These are phyloP conservation scores for Blumeria graminis DNA, from an alignment of 2,329 filamentous ascomycete genomes.

Conservation along the genomic window DNA sequence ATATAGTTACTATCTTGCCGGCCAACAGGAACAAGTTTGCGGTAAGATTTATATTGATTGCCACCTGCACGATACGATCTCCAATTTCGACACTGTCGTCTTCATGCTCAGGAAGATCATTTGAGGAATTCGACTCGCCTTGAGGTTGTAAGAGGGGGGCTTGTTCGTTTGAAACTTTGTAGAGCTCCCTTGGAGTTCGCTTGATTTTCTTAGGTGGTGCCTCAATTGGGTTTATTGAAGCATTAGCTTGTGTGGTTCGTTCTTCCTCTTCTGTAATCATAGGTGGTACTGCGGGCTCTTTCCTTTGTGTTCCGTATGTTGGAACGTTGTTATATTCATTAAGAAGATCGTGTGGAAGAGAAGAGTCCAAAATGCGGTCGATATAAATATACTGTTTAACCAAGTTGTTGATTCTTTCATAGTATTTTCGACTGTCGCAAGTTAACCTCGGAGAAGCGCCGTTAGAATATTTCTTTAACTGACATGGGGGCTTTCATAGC, in stretches of 20 bases:
- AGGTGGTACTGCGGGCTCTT: slow-evolving; percentile 38
- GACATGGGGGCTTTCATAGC: slow-evolving; percentile 47
- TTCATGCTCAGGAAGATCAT: slow-evolving; percentile 40
- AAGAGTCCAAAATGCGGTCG: slow-evolving; percentile 71
- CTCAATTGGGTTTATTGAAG: slow-evolving; percentile 3
- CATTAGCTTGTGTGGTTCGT: slow-evolving; percentile 8
- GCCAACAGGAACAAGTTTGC: slow-evolving; percentile 31
- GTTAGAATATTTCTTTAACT: slow-evolving; percentile 7
- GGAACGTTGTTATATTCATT: slow-evolving; percentile 53
- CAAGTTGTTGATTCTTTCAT: slow-evolving; percentile 69
- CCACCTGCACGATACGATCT: slow-evolving; percentile 55
- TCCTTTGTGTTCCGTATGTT: slow-evolving; percentile 4
- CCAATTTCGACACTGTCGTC: slow-evolving; percentile 51
- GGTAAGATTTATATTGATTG: slow-evolving; percentile 51
- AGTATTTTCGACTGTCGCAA: slow-evolving; percentile 43
- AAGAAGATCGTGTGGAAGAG: slow-evolving; percentile 72
- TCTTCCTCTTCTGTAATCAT: slow-evolving; percentile 52
- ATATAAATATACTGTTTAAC: slow-evolving; percentile 89
- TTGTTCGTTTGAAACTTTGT: slow-evolving; percentile 41
- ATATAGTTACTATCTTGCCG: slow-evolving; percentile 29
- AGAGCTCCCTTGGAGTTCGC: slow-evolving; percentile 67
- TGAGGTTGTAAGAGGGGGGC: slow-evolving; percentile 26
- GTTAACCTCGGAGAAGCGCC: no score
- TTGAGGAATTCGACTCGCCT: background rate
- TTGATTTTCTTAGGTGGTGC: slow-evolving; percentile 32